Evolutionary conservation across 2,329 filamentous ascomycete genomes (phyloP), one percentile per base, ranked within the genome.

Genomic region (Diaporthe sp.): DNA sequence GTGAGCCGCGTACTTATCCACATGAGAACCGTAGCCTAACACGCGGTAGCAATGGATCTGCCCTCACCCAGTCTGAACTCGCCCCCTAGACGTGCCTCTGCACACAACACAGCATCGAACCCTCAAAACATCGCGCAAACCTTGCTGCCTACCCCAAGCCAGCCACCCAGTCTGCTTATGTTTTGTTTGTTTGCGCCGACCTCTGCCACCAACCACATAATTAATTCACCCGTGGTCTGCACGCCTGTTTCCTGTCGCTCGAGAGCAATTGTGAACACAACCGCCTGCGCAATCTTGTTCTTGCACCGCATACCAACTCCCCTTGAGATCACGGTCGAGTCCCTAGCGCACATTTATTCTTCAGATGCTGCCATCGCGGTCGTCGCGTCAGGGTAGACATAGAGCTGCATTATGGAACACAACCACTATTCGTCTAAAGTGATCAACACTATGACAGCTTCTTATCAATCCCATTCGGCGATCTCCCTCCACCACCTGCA

Each of bases 401-500:
- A 68, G 74, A 76, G 77, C 76, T 75, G 74, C 68, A 77, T 79
- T 79, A 81, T 81, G 80, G 80, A 81, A 79, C 77, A 77, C 57
- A 74, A 79, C 55, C 80, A 81, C 77, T 81, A 81, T 75, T 79
- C 79, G 68, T 79, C 79, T 61, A 80, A 80, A 79, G 80, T 81
- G 78, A 80, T 81, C 73, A 81, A 81, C 79, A 80, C 77, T 75
- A 79, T 78, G 76, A 80, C 78, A 72, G 79, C 75, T 72, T 78
- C 80, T n/a, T 81, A 81, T 61, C 79, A 79, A 17, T 81, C 80
- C 2, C 79, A 80, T 3, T 79, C 79, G 17, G 77, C 78, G 13
- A 78, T 80, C 12, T 78, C 79, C 1, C 79, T 79, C 65, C 79
- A 81, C 73, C 79, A 78, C 49, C 71, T 79, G 59, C 77, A 78